Evolutionary conservation across 768 basidiomycete genomes (phyloP).

Genomic region (Mycena kentingensis): DNA sequence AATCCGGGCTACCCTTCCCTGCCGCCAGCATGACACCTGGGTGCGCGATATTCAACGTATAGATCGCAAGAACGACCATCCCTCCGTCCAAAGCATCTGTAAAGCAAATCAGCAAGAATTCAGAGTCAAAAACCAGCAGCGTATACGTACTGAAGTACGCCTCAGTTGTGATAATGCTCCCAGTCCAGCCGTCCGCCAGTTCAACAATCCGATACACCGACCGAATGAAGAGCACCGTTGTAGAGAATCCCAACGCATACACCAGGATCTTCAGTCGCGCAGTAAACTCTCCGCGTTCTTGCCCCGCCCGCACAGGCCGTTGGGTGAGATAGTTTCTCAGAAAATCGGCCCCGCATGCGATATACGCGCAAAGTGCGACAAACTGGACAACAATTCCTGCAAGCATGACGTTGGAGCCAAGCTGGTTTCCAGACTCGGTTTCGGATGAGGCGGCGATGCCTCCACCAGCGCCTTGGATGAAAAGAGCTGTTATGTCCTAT

Average conservation of each 20-base stretch:
- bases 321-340: not conserved
- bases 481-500: slow-evolving; percentile 3
- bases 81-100: slow-evolving; percentile 23
- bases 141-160: slow-evolving; percentile 33
- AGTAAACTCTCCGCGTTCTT: not conserved
- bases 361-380: slow-evolving; percentile 1
- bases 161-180: slow-evolving; percentile 32
- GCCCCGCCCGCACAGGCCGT: not conserved
- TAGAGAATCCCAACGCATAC: slow-evolving; percentile 2
- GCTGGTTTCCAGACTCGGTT: not conserved
- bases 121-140: not conserved
- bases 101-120: not conserved
- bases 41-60: slow-evolving; percentile 22
- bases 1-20: no score
- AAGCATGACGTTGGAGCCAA: slow-evolving; percentile 15
- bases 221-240: slow-evolving; percentile 15
- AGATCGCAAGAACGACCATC: slow-evolving; percentile 24
- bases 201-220: slow-evolving; percentile 35
- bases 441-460: slow-evolving; percentile 3
- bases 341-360: not conserved
- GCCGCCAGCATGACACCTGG: slow-evolving; percentile 18
- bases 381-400: slow-evolving; percentile 15
- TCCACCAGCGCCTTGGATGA: slow-evolving; percentile 8
- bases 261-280: not conserved
- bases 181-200: slow-evolving; percentile 35